Percentiles rank a stretch among this genome's conserved stretches.
phyloP scores from a whole-genome alignment of 1,284 basidiomycete genomes.

The Ceratobasidium sp. region DNA sequence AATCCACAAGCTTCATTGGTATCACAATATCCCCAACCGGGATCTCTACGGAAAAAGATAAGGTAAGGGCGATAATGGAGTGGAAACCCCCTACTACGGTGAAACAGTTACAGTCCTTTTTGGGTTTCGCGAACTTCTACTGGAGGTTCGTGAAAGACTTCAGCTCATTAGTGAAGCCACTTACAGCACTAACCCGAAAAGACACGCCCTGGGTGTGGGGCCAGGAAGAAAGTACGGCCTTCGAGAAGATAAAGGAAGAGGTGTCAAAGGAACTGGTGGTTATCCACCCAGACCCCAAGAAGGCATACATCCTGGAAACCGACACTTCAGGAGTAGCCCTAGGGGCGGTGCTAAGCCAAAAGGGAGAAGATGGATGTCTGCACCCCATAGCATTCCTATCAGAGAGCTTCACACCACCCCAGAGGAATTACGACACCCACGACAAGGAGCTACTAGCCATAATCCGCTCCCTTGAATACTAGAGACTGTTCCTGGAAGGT shows the following conservation, averaged over 20 bases:
- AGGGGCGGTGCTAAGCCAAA: too few relatives aligned
- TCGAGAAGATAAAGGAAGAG: conserved; percentile 50
- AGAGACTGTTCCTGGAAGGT: conserved; percentile 50
- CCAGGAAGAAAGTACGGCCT: conserved; percentile 49
- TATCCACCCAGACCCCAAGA: too few relatives aligned
- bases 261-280: too few relatives aligned
- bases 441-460: too few relatives aligned
- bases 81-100: conserved; percentile 53
- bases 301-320: conserved; percentile 10
- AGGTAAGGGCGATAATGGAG: too few relatives aligned
- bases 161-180: conserved; percentile 50
- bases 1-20: neutral
- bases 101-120: too few relatives aligned
- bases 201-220: too few relatives aligned
- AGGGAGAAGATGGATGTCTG: too few relatives aligned
- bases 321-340: too few relatives aligned
- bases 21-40: neutral
- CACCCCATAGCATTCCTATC: too few relatives aligned
- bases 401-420: conserved; percentile 48
- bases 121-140: conserved; percentile 54
- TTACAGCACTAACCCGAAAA: conserved; percentile 50
- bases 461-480: conserved; percentile 44
- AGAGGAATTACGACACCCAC: conserved; percentile 55
- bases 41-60: conserved; percentile 50
- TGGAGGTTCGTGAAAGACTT: too few relatives aligned